Conservation (phyloP, 768 basidiomycete species). For the Auricularia auricula-judae region DNA sequence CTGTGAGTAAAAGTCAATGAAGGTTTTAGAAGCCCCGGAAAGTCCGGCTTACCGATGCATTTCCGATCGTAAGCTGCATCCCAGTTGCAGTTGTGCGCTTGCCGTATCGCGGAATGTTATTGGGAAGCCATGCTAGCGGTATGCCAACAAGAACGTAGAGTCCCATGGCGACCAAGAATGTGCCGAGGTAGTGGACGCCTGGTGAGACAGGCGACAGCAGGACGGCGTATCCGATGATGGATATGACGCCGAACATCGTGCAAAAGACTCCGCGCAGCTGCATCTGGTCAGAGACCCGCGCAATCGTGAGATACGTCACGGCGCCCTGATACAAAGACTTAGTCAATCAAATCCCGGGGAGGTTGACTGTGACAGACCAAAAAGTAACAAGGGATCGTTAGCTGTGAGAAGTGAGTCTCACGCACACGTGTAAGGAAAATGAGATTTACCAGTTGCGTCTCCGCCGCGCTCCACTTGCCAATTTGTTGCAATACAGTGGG, state of each 20-base stretch:
- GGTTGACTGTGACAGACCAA: not conserved
- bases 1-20: not conserved
- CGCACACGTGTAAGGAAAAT: not conserved
- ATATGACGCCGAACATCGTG: not conserved
- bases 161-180: conserved; percentile 4
- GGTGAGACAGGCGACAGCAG: not conserved
- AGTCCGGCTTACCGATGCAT: not conserved
- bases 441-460: not conserved
- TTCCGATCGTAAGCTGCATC: conserved; percentile 4
- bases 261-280: not conserved
- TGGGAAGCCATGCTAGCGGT: not conserved
- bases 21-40: not conserved
- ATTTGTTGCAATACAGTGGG: conserved; percentile 6
- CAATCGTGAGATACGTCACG: not conserved
- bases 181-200: not conserved
- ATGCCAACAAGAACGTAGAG: conserved; percentile 4
- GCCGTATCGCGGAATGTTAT: conserved; percentile 2
- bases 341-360: not conserved
- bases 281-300: not conserved
- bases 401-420: not conserved
- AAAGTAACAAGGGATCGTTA: not conserved
- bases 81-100: conserved; percentile 3
- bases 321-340: not conserved
- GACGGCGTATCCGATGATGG: not conserved
- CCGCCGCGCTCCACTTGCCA: not conserved